Conservation (phyloP, 345 rosid genomes). For the Fremontodendron californicum region DNA sequence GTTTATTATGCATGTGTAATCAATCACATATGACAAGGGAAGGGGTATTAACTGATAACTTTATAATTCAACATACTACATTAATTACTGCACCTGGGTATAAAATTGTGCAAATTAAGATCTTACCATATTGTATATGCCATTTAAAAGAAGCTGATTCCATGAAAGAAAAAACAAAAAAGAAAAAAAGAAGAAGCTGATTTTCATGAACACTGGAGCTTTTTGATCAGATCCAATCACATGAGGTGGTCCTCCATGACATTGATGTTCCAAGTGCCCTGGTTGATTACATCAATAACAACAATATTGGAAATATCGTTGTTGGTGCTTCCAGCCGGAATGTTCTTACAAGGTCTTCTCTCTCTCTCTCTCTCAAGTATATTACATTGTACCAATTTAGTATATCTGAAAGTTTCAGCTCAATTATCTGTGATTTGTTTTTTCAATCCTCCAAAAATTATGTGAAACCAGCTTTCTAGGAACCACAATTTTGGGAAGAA, state of each 20-base stretch:
- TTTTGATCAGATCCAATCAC: constrained; percentile 52
- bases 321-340: constrained; percentile 53
- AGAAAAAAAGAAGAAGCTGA: not conserved
- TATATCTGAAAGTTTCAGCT: not conserved
- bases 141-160: constrained; percentile 17
- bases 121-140: not conserved
- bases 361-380: not conserved
- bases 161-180: too few species aligned
- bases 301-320: constrained; percentile 47
- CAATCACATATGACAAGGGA: not conserved
- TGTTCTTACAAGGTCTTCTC: constrained; percentile 17
- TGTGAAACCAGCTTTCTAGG: not conserved
- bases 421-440: not conserved
- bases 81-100: not conserved
- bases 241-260: constrained; percentile 58
- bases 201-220: not conserved
- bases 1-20: too few species aligned
- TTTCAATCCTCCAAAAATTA: too few species aligned
- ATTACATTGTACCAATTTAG: not conserved
- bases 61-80: not conserved
- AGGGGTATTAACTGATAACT: not conserved
- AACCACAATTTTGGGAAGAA: not conserved
- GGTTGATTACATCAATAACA: constrained; percentile 33
- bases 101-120: not conserved
- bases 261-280: constrained; percentile 55